phyloP scores from a whole-genome alignment of 441 rosid genomes.

The Populus trichocarpa region DNA sequence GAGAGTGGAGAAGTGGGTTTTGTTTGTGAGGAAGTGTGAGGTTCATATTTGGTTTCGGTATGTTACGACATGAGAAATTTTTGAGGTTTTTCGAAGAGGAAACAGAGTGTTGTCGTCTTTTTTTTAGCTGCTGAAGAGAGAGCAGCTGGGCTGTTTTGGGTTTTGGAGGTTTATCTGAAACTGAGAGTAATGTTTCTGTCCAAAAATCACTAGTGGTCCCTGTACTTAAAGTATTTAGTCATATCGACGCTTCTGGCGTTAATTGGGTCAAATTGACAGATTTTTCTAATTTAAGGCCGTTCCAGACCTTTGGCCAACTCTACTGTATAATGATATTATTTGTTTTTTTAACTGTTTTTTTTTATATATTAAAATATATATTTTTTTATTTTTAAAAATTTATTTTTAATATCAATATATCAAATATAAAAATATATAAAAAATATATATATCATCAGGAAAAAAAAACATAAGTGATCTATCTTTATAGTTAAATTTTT shows the following conservation, averaged over 20 bases:
- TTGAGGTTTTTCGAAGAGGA: not conserved
- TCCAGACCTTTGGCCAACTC: not conserved
- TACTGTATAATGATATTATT: too few relatives aligned
- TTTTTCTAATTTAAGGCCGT: not conserved
- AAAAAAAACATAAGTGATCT: too few relatives aligned
- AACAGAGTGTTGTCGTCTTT: not conserved
- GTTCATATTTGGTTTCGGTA: conserved; percentile 16
- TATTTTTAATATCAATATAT: too few relatives aligned
- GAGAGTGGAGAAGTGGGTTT: conserved; percentile 41
- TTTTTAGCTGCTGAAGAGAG: not conserved
- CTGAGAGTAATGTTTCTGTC: not conserved
- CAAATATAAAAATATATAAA: too few relatives aligned
- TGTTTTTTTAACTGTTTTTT: too few relatives aligned
- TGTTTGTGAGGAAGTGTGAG: conserved; percentile 26
- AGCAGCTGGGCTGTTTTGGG: not conserved
- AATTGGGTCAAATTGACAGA: not conserved
- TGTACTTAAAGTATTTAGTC: not conserved
- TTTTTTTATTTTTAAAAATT: too few relatives aligned
- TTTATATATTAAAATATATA: too few relatives aligned
- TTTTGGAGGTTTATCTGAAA: conserved; percentile 28
- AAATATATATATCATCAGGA: too few relatives aligned
- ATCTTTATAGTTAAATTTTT: too few relatives aligned
- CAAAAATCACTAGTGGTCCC: not conserved
- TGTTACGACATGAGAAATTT: not conserved
- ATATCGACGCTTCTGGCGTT: not conserved